These are phyloP conservation scores for Trypanosoma melophagium DNA, from an alignment of 208 protist species.

Conservation along the genomic window DNA sequence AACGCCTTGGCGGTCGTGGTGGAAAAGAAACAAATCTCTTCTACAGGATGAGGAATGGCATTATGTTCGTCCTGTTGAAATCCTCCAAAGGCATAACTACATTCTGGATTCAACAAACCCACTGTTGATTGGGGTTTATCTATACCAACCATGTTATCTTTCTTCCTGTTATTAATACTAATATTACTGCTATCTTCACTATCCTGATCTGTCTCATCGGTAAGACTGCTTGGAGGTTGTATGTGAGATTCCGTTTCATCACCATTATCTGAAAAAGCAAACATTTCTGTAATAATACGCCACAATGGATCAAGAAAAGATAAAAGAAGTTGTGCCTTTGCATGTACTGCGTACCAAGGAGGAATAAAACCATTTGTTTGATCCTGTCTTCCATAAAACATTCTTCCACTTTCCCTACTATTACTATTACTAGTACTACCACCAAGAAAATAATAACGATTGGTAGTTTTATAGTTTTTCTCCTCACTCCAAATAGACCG, in stretches of 20 bases:
- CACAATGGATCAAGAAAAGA: conserved; percentile 21
- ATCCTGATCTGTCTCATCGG: no score
- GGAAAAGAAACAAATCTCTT: conserved; percentile 12
- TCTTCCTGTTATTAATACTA: neutral
- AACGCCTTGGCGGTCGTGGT: neutral
- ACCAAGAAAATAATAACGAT: neutral
- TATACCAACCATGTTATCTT: neutral
- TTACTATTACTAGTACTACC: no score
- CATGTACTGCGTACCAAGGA: conserved; percentile 27
- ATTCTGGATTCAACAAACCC: no score
- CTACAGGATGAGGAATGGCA: neutral
- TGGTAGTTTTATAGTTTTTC: neutral
- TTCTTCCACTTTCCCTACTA: no score
- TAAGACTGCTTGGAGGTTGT: neutral
- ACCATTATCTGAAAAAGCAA: neutral
- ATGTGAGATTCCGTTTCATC: neutral
- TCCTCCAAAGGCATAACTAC: neutral
- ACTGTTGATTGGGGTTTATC: neutral
- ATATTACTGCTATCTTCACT: neutral
- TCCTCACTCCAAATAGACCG: neutral
- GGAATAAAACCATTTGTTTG: conserved; percentile 24
- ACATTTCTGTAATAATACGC: conserved; percentile 12
- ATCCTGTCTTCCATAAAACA: neutral
- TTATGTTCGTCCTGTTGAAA: neutral
- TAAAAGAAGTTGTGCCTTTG: conserved; percentile 29